Base-by-base conservation (phyloP, 495 filamentous ascomycete genomes). In the Neurospora tetrasperma region DNA sequence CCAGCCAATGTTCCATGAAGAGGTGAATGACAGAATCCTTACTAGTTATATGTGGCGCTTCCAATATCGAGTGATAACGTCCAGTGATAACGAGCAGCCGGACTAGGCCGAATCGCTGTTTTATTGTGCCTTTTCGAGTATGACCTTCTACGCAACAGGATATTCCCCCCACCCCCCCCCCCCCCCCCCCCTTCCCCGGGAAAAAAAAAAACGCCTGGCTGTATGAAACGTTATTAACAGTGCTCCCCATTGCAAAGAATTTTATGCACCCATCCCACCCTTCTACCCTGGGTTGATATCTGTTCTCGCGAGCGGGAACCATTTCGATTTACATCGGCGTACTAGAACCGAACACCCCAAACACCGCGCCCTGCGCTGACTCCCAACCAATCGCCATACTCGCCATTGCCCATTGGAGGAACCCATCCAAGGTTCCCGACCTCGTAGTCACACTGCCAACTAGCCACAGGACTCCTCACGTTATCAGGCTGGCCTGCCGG, bases 401-500 rank as follows among this genome's bases (percentile, higher is more conserved):
- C 91, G n/a, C 87, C 85, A 68, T 87, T 91, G 12, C 78, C 74
- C 73, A 92, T 90, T 70, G 91, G 92, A 42, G 96, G 95, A 18
- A 92, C 93, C 96, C 96, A 99, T 77, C 92, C 94, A 42, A 98
- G 87, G 80, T 98, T 98, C 11, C 91, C 92, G 35, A 99, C 92
- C 83, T 99, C 96, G 76, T 97, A 97, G 73, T 98, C 96, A 77
- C 96, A 98, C 77, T 92, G 89, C 96, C 96, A 99, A 72, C 87
- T 90, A 6, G 93, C 93, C 5, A 92, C 88, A 0, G 95, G 95
- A 14, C 88, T 91, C 71, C 91, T 81, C 18, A 83, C 83, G 73
- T 88, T 89, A 41, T 89, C 89, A n/a, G 84, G 77, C 7, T 82
- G 82, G 2, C 83, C 82, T 16, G 83, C 80, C 43, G 84, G 68